Conservation (phyloP, 2,329 filamentous ascomycete genomes). For the Escovopsis sp. region DNA sequence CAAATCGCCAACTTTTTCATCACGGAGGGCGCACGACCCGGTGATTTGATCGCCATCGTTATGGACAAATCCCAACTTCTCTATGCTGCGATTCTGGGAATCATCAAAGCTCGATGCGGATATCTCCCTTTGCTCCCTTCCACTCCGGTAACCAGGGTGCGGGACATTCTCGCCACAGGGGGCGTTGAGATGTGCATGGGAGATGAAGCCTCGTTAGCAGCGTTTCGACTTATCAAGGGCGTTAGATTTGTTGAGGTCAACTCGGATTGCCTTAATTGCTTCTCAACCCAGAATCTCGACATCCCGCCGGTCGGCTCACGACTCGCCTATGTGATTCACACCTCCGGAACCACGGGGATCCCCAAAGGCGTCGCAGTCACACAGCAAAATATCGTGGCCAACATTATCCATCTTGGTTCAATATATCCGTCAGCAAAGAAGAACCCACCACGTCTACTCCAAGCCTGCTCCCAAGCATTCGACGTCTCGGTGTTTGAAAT, state of each 20-base stretch:
- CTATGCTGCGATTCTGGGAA: constrained; percentile 60
- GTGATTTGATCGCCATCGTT: constrained; percentile 52
- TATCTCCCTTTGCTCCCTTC: constrained; percentile 67
- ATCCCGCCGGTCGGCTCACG: constrained; percentile 27
- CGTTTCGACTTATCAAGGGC: constrained; percentile 5
- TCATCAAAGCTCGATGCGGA: constrained; percentile 58
- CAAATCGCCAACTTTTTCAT: constrained; percentile 40
- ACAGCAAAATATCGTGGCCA: constrained; percentile 59
- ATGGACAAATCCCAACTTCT: constrained; percentile 63
- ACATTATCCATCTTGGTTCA: constrained; percentile 49
- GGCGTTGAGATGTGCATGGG: constrained; percentile 30
- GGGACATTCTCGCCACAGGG: constrained; percentile 47
- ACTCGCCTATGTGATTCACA: constrained; percentile 66
- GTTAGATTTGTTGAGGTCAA: constrained; percentile 21
- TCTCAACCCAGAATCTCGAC: constrained; percentile 21
- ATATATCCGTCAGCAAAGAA: constrained; percentile 43
- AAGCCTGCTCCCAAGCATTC: constrained; percentile 73
- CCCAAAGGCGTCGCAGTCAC: constrained; percentile 72
- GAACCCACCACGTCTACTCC: constrained; percentile 46
- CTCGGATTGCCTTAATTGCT: constrained; percentile 10
- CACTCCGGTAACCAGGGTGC: constrained; percentile 47
- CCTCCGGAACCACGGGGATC: constrained; percentile 64
- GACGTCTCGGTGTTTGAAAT: constrained; percentile 86
- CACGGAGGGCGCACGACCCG: constrained; percentile 27
- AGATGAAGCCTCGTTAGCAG: constrained; percentile 15